Conservation (phyloP, 192 early-diverging fungal species). For the Podila minutissima region DNA sequence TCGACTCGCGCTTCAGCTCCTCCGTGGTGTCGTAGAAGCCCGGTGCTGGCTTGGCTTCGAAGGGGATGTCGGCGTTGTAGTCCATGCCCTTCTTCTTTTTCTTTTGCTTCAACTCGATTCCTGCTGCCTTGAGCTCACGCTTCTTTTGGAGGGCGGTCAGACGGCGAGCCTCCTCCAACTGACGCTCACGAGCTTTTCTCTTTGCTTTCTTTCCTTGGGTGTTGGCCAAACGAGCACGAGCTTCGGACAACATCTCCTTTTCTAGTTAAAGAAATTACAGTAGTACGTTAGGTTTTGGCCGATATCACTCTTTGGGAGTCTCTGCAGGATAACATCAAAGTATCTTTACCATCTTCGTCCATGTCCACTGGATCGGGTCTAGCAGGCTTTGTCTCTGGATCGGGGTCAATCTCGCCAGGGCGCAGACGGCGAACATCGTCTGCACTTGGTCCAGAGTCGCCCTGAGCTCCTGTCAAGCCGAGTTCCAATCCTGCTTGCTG, state of each 20-base stretch:
- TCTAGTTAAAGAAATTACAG: constrained; percentile 54
- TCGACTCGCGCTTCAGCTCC: constrained; percentile 75
- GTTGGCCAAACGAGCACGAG: constrained; percentile 97
- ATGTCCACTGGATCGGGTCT: constrained; percentile 98
- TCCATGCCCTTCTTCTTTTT: constrained; percentile 86
- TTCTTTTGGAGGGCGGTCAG: constrained; percentile 92
- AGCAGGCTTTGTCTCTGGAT: constrained; percentile 97
- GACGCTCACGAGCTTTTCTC: constrained; percentile 97
- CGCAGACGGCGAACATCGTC: constrained; percentile 88
- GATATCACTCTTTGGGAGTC: not conserved
- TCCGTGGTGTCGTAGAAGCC: constrained; percentile 95
- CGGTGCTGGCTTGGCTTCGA: constrained; percentile 84
- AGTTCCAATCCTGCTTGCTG: constrained; percentile 75
- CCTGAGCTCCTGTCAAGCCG: constrained; percentile 69
- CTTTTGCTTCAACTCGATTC: constrained; percentile 84
- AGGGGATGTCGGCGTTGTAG: constrained; percentile 97
- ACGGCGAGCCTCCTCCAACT: constrained; percentile 94
- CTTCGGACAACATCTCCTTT: constrained; percentile 99
- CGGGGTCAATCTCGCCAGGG: constrained; percentile 97
- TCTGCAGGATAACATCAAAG: not conserved
- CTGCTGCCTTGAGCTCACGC: constrained; percentile 96
- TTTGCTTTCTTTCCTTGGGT: constrained; percentile 99
- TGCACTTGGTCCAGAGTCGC: constrained; percentile 80
- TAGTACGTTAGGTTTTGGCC: constrained; percentile 6
- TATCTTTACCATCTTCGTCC: constrained; percentile 85